Evolutionary conservation across 164 flowering plant genomes (phyloP), one percentile per base, ranked within the genome.

Genomic region (Stephania cephalantha): DNA sequence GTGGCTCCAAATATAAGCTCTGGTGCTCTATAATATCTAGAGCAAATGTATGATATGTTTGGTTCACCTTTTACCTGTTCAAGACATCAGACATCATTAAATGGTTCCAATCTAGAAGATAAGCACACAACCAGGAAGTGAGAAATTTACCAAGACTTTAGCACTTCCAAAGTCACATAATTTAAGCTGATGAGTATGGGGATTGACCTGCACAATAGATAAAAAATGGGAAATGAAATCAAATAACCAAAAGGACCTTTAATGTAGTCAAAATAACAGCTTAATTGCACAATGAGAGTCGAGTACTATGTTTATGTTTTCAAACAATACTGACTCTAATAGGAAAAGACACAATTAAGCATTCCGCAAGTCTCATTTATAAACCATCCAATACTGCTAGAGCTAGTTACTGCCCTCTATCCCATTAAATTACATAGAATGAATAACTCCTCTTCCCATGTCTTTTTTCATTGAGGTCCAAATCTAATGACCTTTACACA

Each of bases 1-100:
- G 90, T 89, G 22, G 92, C 92, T 46, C 92, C 92, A 81, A 87
- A 89, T 73, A 89, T 89, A 71, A 89, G 89, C 65, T 89, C 90
- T 18, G 93, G 93, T 72, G 93, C 90, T 76, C 90, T 79, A 70
- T 88, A 89, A 76, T 89, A 89, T 76, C 93, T 83, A 50, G 93
- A 89, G 74, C 93, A 89, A 35, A 89, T 88, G 78, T 86, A 86
- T 58, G 89, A 87, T 13, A 89, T 88, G 78, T 89, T 89, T 71
- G 92, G 92, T 79, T 89, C 90, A n/a, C 93, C 93, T 82, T 84
- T 86, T 12, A 89, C 90, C 93, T 89, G 83, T 20, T 2, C 81
- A 73, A 72, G 15, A 31, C 4, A 30, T 70, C 7, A 6, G 66
- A 63, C 46, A 3, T 31, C 17, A 44, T 48, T 13, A 73, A 17